These are phyloP conservation scores for Sporothrix mexicana DNA, from an alignment of 2,329 filamentous ascomycete species.

Conservation along the genomic window DNA sequence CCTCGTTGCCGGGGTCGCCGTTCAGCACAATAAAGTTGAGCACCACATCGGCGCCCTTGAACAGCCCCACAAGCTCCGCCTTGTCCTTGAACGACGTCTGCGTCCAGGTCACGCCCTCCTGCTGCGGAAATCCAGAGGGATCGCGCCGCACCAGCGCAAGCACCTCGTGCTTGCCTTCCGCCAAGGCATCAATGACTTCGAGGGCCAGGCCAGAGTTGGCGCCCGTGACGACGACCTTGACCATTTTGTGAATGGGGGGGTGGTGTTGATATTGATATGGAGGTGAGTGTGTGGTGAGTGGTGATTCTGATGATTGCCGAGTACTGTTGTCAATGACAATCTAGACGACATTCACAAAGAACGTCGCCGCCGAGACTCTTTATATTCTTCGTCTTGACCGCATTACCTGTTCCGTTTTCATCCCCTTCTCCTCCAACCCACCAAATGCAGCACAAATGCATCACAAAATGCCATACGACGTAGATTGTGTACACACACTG, in stretches of 20 bases:
- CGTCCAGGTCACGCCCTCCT: slow-evolving; percentile 25
- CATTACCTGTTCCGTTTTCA: no score
- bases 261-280: background rate
- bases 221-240: slow-evolving; percentile 30
- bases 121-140: slow-evolving; percentile 23
- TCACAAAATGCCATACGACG: no score
- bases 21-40: slow-evolving; percentile 33
- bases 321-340: background rate
- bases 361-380: background rate
- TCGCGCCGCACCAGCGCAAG: slow-evolving; percentile 27
- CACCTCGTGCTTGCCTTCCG: slow-evolving; percentile 29
- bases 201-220: slow-evolving; percentile 31
- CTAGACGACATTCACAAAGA: background rate
- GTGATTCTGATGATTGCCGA: background rate
- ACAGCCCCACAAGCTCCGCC: slow-evolving; percentile 30
- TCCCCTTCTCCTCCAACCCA: no score
- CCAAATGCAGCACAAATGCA: background rate
- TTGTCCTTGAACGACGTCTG: slow-evolving; percentile 32
- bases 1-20: slow-evolving; percentile 27
- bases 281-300: background rate
- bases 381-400: background rate
- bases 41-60: slow-evolving; percentile 29
- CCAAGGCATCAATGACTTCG: slow-evolving; percentile 32
- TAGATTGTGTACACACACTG: no score
- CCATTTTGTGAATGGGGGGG: background rate